Evolutionary conservation across 2,329 filamentous ascomycete genomes (phyloP), one percentile per base, ranked within the genome.

Genomic region (Elsinoe fawcettii): DNA sequence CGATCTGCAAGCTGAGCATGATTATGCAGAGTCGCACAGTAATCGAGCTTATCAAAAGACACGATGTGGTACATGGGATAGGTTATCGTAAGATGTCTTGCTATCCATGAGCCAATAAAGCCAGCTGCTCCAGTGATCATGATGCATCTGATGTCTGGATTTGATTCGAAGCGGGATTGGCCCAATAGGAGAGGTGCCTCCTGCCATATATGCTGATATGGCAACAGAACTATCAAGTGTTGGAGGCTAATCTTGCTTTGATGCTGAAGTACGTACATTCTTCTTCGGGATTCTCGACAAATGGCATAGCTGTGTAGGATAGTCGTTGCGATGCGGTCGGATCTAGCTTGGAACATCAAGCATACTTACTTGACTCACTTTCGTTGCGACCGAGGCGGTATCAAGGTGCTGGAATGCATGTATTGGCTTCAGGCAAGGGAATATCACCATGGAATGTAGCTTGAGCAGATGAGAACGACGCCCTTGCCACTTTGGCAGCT

Each of bases 91-190:
- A 93, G 77, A 71, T 92, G 88, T 60, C 88, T 84, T 61, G 89
- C 86, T 36, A 92, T 79, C 88, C 88, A 92, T 69, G 86, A 90
- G 55, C 86, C 88, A 71, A 92, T 91, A 76, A 93, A 93, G 64
- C 88, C 88, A 61, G 87, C 88, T 56, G 88, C 88, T 51, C 88
- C 88, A 18, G 88, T 92, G 61, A 93, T 80, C 79, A 92, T 85
- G 65, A 92, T 90, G 67, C 90, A 91, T 71, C 82, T 86, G 56
- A 88, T 83, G 70, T 86, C 83, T 22, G 78, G 74, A 4, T 85
- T 75, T 43, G 86, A 83, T 66, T 85, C 81, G 63, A 87, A 91
- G 62, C 81, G 83, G 60, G 86, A 88, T 63, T 78, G 83, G 34
- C 87, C 87, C 9, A 70, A 84, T 56, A 90, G 75, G 25, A 89